These are phyloP conservation scores for Ganoderma resinaceum DNA, from an alignment of 1,284 basidiomycete genomes.

Conservation along the genomic window DNA sequence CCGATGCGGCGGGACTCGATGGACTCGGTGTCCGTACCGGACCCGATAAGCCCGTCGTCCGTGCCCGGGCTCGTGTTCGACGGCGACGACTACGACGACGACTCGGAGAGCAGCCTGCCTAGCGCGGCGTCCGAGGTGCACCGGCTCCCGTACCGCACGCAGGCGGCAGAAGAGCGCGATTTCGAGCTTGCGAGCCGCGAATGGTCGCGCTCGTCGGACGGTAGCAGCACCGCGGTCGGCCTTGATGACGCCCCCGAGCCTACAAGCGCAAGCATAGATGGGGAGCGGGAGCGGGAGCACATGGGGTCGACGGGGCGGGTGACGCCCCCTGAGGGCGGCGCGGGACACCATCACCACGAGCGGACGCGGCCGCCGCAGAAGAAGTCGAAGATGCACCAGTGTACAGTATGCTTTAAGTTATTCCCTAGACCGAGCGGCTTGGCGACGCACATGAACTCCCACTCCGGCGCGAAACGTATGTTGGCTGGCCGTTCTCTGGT, in stretches of 20 bases:
- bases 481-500: constrained; percentile 16
- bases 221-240: constrained; percentile 15
- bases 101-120: constrained; percentile 40
- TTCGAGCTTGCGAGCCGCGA: constrained; percentile 16
- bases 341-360: constrained; percentile 27
- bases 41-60: constrained; percentile 41
- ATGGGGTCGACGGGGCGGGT: constrained; percentile 16
- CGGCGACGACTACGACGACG: constrained; percentile 41
- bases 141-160: constrained; percentile 28
- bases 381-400: constrained; percentile 60
- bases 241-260: constrained; percentile 4
- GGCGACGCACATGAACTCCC: constrained; percentile 75
- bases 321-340: constrained; percentile 21
- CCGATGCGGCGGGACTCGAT: constrained; percentile 34
- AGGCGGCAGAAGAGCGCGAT: constrained; percentile 19
- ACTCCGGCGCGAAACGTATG: constrained; percentile 71
- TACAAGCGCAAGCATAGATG: background rate
- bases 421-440: constrained; percentile 75
- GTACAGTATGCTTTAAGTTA: constrained; percentile 60
- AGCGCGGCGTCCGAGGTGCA: constrained; percentile 39
- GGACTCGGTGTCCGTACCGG: constrained; percentile 30
- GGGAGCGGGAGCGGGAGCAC: constrained; percentile 10
- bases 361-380: constrained; percentile 42
- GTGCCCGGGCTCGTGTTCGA: constrained; percentile 42
- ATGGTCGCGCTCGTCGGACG: constrained; percentile 26